These are phyloP conservation scores for Globisporangium alternatum DNA, from an alignment of 352 stramenopile genomes.

Conservation along the genomic window DNA sequence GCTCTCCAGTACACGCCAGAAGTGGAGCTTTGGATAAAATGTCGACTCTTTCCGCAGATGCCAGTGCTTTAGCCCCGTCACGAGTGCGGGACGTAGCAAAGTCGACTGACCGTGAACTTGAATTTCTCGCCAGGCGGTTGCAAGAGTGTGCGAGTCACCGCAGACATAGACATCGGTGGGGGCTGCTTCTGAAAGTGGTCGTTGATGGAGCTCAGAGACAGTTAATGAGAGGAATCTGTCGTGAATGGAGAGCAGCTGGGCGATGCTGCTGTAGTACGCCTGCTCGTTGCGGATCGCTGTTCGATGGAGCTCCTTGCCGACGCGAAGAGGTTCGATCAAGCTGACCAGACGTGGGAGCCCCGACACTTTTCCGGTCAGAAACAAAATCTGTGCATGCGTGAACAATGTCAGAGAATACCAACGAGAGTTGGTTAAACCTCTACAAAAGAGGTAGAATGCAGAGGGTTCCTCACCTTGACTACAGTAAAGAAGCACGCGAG, in stretches of 20 bases:
- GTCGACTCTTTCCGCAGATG: constrained; percentile 79
- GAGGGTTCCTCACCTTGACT: constrained; percentile 43
- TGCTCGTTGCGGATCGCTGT: constrained; percentile 86
- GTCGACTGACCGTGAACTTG: constrained; percentile 17
- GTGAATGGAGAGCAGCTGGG: constrained; percentile 67
- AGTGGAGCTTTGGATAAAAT: constrained; percentile 94
- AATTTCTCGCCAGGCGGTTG: constrained; percentile 82
- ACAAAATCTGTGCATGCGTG: constrained; percentile 46
- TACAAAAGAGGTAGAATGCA: no score
- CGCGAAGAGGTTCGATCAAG: constrained; percentile 64
- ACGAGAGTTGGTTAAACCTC: not conserved
- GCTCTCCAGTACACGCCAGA: constrained; percentile 62
- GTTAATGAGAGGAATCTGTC: constrained; percentile 15
- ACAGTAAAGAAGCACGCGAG: constrained; percentile 78
- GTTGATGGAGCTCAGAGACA: not conserved
- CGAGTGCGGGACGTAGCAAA: constrained; percentile 61
- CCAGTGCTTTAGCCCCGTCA: constrained; percentile 94
- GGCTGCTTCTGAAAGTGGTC: constrained; percentile 7
- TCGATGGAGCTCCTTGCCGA: constrained; percentile 58
- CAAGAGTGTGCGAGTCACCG: constrained; percentile 92
- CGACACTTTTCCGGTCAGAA: constrained; percentile 54
- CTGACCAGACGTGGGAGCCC: constrained; percentile 49
- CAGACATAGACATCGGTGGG: constrained; percentile 63
- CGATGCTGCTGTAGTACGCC: constrained; percentile 88
- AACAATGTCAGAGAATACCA: not conserved